Base-by-base conservation (phyloP, 2,329 filamentous ascomycete genomes). In the Trichoderma endophyticum region DNA sequence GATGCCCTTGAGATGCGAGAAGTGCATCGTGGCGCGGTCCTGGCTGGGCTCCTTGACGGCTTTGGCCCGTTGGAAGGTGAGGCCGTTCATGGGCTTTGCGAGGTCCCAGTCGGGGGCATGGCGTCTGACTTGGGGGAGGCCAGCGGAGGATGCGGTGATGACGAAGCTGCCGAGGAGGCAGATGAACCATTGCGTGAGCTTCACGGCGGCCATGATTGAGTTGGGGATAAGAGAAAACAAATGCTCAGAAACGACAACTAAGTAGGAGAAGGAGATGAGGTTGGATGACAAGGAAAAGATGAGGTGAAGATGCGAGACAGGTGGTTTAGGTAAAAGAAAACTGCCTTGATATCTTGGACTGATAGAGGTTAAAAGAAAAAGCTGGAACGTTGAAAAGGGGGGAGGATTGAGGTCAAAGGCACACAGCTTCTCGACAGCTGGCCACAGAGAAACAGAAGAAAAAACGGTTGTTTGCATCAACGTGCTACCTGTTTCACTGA, bases 31-130 rank as follows among this genome's bases (percentile, higher is more conserved):
- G 6, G 75, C 73, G 8, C 74, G 74, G 34, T 84, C 82, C 6
- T 71, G 63, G 0, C 75, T 77, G 9, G 78, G 77, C 15, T 74
- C 51, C 1, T 76, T 71, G 28, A 77, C 18, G 3, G 78, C 79
- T 57, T 79, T 80, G 72, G 77, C 77, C 39, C 79, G 76, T 72
- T 83, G 77, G 70, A 84, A 83, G 28, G 75, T 77, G 73, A 84
- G 75, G 9, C 81, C 82, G 30, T 82, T 81, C 66, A 84, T 76
- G 15, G 81, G 78, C 72, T 77, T 77, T 7, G 78, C 78, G 15
- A 83, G 71, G 43, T 83, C 81, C 78, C 78, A 80, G 54, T 75
- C 75, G 11, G 71, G 14, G 26, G 34, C 61, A n/a, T 71, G 62
- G 9, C 66, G 71, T 6, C 64, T 51, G 59, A 65, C 34, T 30